Conservation (phyloP, 371 early-diverging fungal species). For the Fennellomyces sp. region DNA sequence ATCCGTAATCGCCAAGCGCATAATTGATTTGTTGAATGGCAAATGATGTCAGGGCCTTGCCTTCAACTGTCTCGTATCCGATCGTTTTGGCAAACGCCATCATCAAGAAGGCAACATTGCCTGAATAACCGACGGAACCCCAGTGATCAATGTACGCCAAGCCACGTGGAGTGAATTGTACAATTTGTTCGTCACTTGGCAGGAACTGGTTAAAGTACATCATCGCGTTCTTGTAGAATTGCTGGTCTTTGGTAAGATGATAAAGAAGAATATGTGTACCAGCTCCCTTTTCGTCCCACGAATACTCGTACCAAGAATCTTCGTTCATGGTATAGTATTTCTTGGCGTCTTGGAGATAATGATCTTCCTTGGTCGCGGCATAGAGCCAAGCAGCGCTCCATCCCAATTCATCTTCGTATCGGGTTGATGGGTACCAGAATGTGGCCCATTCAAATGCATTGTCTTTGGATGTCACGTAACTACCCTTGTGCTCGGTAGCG, state of each 20-base stretch:
- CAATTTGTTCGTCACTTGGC: constrained; percentile 42
- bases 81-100: constrained; percentile 50
- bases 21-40: constrained; percentile 63
- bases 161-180: constrained; percentile 59
- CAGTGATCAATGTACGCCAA: constrained; percentile 56
- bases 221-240: constrained; percentile 52
- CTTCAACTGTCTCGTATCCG: constrained; percentile 32
- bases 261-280: constrained; percentile 52
- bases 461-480: constrained; percentile 45
- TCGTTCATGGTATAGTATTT: constrained; percentile 32
- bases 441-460: constrained; percentile 54
- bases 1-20: constrained; percentile 61
- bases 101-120: constrained; percentile 56
- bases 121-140: constrained; percentile 60
- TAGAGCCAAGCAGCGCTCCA: constrained; percentile 57
- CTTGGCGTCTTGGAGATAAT: constrained; percentile 44
- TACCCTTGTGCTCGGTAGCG: constrained; percentile 48
- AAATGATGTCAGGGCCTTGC: constrained; percentile 44
- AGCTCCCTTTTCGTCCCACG: constrained; percentile 61
- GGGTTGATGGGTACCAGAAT: constrained; percentile 59
- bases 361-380: constrained; percentile 46
- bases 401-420: constrained; percentile 54
- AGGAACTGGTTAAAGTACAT: constrained; percentile 52
- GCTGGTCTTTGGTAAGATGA: constrained; percentile 40
- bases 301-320: constrained; percentile 52